Percentiles rank a stretch among this genome's conserved stretches.
These are phyloP conservation scores for Kuraishia hungarica DNA, from an alignment of 805 yeast genomes.

Conservation along the genomic window DNA sequence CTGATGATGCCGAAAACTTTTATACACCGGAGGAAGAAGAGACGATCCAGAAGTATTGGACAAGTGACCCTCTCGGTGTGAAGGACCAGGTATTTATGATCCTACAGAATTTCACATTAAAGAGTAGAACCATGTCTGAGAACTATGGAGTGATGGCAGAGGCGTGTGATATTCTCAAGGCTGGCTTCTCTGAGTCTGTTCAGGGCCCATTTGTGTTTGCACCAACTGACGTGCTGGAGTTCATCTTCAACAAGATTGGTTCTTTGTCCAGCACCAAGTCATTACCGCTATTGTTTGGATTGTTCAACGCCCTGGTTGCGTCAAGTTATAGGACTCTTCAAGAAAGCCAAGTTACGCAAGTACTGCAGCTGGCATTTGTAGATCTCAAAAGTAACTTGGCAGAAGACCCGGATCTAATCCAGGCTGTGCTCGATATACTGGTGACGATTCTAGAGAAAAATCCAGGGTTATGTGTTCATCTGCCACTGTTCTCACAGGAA, in stretches of 20 bases:
- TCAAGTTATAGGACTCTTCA: slow-evolving; percentile 25
- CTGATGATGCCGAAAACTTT: slow-evolving; percentile 41
- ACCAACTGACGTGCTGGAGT: slow-evolving; percentile 29
- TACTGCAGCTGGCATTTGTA: slow-evolving; percentile 30
- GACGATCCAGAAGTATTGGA: slow-evolving; percentile 35
- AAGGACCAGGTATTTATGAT: slow-evolving; percentile 32
- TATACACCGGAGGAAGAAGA: slow-evolving; percentile 23
- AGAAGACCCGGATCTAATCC: slow-evolving; percentile 53
- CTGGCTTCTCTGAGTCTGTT: slow-evolving; percentile 54
- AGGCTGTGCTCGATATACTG: slow-evolving; percentile 41
- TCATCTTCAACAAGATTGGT: slow-evolving; percentile 24
- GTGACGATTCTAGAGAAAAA: slow-evolving; percentile 36
- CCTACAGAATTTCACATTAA: slow-evolving; percentile 32
- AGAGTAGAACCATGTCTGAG: slow-evolving; percentile 25
- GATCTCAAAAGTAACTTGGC: slow-evolving; percentile 25
- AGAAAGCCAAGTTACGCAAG: slow-evolving; percentile 22
- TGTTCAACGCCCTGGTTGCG: slow-evolving; percentile 35
- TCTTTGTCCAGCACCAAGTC: slow-evolving; percentile 21
- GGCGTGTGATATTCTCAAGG: slow-evolving; percentile 51
- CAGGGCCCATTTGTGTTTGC: slow-evolving; percentile 61
- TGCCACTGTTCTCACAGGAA: slow-evolving; percentile 9
- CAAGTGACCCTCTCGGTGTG: slow-evolving; percentile 34
- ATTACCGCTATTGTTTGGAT: slow-evolving; percentile 33
- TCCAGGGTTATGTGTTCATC: slow-evolving; percentile 39
- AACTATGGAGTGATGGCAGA: slow-evolving; percentile 51